phyloP scores from a whole-genome alignment of 2,329 filamentous ascomycete species.

The Trichoderma guizhouense region DNA sequence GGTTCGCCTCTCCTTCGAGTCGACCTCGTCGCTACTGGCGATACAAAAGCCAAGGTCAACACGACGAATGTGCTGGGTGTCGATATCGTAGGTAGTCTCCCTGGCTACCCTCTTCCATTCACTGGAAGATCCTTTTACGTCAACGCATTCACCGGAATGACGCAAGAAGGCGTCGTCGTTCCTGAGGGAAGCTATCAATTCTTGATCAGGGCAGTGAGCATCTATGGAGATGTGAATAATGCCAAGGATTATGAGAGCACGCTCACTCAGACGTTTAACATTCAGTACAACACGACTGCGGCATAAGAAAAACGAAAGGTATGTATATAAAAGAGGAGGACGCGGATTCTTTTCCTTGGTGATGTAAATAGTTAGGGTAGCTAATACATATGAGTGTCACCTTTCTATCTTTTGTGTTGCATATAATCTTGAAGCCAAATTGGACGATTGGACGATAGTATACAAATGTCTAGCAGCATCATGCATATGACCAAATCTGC shows the following conservation, averaged over 20 bases:
- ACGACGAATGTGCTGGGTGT: background rate
- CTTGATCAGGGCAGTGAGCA: background rate
- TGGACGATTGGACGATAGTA: no score
- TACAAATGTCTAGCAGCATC: no score
- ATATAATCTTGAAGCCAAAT: background rate
- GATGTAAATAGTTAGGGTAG: background rate
- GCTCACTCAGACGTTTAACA: background rate
- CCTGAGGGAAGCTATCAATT: conserved; percentile 4
- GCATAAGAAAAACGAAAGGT: background rate
- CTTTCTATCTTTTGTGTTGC: no score
- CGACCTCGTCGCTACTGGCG: background rate
- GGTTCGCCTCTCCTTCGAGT: background rate
- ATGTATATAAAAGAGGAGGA: background rate
- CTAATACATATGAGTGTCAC: background rate
- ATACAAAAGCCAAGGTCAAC: conserved; percentile 3
- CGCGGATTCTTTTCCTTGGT: background rate
- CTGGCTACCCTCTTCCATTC: background rate
- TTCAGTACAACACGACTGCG: background rate
- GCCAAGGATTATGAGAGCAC: conserved; percentile 1
- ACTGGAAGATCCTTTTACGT: background rate
- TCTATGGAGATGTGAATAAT: background rate
- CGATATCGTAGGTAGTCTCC: background rate
- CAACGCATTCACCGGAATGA: conserved; percentile 1
- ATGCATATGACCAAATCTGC: background rate
- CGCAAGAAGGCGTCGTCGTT: background rate